Evolutionary conservation across 1,284 basidiomycete genomes (phyloP), one percentile per base, ranked within the genome.

Genomic region (Cryptococcus sp.): DNA sequence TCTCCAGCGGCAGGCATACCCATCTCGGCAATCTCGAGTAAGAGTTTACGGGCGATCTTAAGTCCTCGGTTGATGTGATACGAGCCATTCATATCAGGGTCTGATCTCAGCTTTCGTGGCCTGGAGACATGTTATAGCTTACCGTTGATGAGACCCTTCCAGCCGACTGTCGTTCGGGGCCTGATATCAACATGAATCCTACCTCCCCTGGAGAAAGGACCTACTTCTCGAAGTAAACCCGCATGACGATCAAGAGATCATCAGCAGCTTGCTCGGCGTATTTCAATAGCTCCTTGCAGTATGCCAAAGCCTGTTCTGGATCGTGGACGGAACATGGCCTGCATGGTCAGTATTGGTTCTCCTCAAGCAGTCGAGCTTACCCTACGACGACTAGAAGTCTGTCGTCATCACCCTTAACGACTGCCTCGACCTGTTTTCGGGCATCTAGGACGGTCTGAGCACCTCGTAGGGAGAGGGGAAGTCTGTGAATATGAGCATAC

Each of bases 1-100:
- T 98, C 96, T 59, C 88, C 91, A 18, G 91, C 94, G 42, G 97
- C 88, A 11, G 94, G 93, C 9, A 98, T 78, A 49, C 94, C 94
- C 41, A 88, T 78, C 58, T 88, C 79, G 36, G 90, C 91, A 55
- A 98, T 80, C 66, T 96, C 90, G 63, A 90, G 85, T 44, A 98
- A 84, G 31, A 98, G 80, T 64, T 90, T 84, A 50, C 96, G 84
- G 0, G 90, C 91, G 50, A 86, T 83, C 53, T 86, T 84, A 19
- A 96, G 82, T 39, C 94, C 94, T 70, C 91, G 90, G 83, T 98
- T 98, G 76, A 98, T 98, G 70, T 92, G 83, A 86, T 88, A 98
- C 49, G 88, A 70, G 52, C 89, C 90, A 72, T 96, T 87, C 72
- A 97, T 87, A 70, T 91, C 86, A 2, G 91, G 92, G 77, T 71